Base-by-base conservation (phyloP, 2,329 filamentous ascomycete genomes). In the Neopestalotiopsis clavispora region DNA sequence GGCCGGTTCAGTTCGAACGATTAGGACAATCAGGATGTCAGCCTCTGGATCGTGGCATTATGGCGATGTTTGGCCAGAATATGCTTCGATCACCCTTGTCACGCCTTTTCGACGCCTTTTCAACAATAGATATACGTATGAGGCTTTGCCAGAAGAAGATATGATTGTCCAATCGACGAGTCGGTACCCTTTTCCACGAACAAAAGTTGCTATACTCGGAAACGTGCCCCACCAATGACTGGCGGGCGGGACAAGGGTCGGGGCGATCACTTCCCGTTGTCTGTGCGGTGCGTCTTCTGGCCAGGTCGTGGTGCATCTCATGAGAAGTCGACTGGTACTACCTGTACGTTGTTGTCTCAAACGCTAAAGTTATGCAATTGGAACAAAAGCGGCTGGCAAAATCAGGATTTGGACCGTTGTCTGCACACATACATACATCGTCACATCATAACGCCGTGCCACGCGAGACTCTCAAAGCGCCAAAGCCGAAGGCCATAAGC, bases 91-190 rank as follows among this genome's bases (percentile, higher is more conserved):
- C 20, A 17, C n/a, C 59, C 30, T 34, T 38, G 59, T 38, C 32
- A 30, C 30, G 30, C 32, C 28, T 5, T n/a, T 17, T 62, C 14
- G 23, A 20, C 23, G 23, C 23, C 23, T 28, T 28, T 28, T 28
- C 23, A 28, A 62, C 5, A 38, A n/a, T 9, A 52, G 45, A 52
- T 52, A 52, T 20, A 42, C 30, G 59, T 34, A 62, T 20, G 59
- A 62, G 30, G 59, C 57, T 40, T 62, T 14, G 32, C 59, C 59
- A 20, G 17, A 62, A 42, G 59, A 62, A 62, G 59, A 14, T 38
- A 62, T 62, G 59, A 62, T 62, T n/a, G 28, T 62, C 59, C 59
- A 30, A 30, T 40, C 59, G 59, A 61, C 34, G 23, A 61, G 17
- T n/a, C 59, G 57, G 57, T 17, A 34, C 57, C 13, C 13, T 59